A percentile compares a stretch with the other conserved stretches of the same genome.
Conservation (phyloP, 2,329 filamentous ascomycete species). For the Pseudogymnoascus sp. region DNA sequence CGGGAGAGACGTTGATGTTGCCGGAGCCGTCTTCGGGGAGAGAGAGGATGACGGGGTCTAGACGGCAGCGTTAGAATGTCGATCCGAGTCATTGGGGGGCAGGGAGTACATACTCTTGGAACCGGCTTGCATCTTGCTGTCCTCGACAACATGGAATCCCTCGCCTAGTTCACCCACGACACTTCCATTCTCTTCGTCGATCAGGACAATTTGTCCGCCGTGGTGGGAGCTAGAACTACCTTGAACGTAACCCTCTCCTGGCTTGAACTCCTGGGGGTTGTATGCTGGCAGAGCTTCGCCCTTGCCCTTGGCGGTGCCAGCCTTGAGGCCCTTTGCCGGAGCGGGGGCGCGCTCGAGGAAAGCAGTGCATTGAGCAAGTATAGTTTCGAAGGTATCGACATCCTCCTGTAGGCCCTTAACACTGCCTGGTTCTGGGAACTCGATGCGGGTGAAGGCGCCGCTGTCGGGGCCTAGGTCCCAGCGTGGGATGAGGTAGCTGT, state of each 20-base stretch:
- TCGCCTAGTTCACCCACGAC: slow-evolving; percentile 87
- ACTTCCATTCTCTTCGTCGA: slow-evolving; percentile 94
- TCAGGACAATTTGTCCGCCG: slow-evolving; percentile 75
- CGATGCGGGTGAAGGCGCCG: slow-evolving; percentile 85
- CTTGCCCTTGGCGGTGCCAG: slow-evolving; percentile 21
- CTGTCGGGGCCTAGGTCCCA: slow-evolving; percentile 87
- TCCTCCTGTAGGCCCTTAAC: slow-evolving; percentile 78
- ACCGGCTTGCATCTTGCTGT: slow-evolving; percentile 68
- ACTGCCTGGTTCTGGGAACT: slow-evolving; percentile 70
- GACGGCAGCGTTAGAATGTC: slow-evolving; percentile 9
- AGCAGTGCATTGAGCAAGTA: slow-evolving; percentile 92
- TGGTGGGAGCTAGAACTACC: slow-evolving; percentile 51
- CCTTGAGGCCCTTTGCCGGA: slow-evolving; percentile 17
- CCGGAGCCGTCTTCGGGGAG: slow-evolving; percentile 60
- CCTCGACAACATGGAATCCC: slow-evolving; percentile 72
- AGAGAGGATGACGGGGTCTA: slow-evolving; percentile 72
- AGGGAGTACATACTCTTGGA: slow-evolving; percentile 62
- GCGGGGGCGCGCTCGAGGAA: slow-evolving; percentile 80
- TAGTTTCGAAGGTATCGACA: slow-evolving; percentile 93
- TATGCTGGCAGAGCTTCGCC: slow-evolving; percentile 47
- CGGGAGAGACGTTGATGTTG: slow-evolving; percentile 60
- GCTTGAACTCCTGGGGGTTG: slow-evolving; percentile 72
- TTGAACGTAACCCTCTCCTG: slow-evolving; percentile 69
- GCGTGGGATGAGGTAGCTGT: slow-evolving; percentile 86
- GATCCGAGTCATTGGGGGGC: neutral